These are phyloP conservation scores for Rhodotorula graminis DNA, from an alignment of 768 basidiomycete species.

Conservation along the genomic window DNA sequence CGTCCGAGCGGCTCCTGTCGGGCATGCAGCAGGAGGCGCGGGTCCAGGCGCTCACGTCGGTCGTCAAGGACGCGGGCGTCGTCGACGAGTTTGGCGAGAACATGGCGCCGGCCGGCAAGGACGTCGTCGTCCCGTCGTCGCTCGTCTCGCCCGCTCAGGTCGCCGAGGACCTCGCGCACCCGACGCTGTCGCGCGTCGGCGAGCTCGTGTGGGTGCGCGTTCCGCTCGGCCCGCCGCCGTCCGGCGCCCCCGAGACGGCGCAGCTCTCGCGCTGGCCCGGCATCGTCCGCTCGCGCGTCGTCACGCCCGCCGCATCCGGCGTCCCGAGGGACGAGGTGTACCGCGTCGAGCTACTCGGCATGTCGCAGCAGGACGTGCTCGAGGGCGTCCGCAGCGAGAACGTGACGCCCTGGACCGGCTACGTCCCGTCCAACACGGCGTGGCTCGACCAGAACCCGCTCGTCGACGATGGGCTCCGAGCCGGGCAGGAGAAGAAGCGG, in stretches of 20 bases:
- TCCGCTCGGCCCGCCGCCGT: slow-evolving; percentile 15
- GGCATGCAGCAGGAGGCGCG: background rate
- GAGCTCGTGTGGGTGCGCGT: slow-evolving; percentile 37
- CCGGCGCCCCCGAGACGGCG: background rate
- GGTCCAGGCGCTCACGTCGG: background rate
- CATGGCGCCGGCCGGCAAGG: slow-evolving; percentile 5
- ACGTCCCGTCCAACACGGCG: slow-evolving; percentile 10
- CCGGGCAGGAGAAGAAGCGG: background rate
- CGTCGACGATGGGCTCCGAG: background rate
- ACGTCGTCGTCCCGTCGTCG: background rate
- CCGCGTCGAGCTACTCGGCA: slow-evolving; percentile 24
- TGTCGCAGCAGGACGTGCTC: background rate
- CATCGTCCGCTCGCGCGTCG: slow-evolving; percentile 19
- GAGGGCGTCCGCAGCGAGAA: slow-evolving; percentile 12
- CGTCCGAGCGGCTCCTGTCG: background rate
- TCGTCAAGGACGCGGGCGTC: background rate
- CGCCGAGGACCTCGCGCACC: slow-evolving; percentile 13
- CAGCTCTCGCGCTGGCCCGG: slow-evolving; percentile 34
- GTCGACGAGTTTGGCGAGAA: slow-evolving; percentile 1
- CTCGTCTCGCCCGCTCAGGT: background rate
- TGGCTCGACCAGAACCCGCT: slow-evolving; percentile 1
- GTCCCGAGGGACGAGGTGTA: background rate
- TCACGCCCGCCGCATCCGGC: background rate
- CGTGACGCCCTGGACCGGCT: slow-evolving; percentile 18
- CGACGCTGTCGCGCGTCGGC: slow-evolving; percentile 11